Evolutionary conservation across 768 basidiomycete species (phyloP), one percentile per base, ranked within the genome.

Genomic region (Boletus patriciae): DNA sequence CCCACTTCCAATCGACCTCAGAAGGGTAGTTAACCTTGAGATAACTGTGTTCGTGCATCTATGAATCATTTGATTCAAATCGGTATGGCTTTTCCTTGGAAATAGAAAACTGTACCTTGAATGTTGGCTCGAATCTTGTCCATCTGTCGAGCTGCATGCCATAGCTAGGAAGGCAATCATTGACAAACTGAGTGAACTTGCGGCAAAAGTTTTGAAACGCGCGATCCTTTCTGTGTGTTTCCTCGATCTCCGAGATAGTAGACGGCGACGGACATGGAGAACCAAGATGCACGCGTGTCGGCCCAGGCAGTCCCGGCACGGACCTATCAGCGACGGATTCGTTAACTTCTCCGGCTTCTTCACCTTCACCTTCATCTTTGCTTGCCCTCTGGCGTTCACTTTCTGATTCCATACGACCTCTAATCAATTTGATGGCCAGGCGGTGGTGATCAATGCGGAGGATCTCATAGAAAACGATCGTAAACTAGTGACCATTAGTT

Each of bases 1-100:
- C 58, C 15, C 57, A 38, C 10, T 54, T 49, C 71, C 73, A 75
- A 60, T 69, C 62, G 1, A 40, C 40, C 18, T 19, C 2, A 5
- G n/a, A 40, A 2, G 10, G 2, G n/a, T 40, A 40, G 40, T 40
- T 10, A 19, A 40, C 19, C 40, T 40, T 40, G 1, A 40, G 19
- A 11, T 40, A 40, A 19, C 6, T 7, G 11, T 40, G 12, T 19
- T 40, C n/a, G 1, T 40, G 40, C 0, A 40, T 40, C 40, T 40
- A n/a, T n/a, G n/a, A 40, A 19, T 19, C 3, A 19, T 11, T n/a
- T 18, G n/a, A 40, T 18, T 37, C 15, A 16, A 37, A 18, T 37
- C n/a, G 19, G 36, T 37, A 37, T 10, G n/a, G 8, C 9, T 40
- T 40, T 19, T 19, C 16, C 36, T 37, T 37, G 16, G 40, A n/a